These are phyloP conservation scores for Phytophthora pluvialis DNA, from an alignment of 352 stramenopile genomes.

Conservation along the genomic window DNA sequence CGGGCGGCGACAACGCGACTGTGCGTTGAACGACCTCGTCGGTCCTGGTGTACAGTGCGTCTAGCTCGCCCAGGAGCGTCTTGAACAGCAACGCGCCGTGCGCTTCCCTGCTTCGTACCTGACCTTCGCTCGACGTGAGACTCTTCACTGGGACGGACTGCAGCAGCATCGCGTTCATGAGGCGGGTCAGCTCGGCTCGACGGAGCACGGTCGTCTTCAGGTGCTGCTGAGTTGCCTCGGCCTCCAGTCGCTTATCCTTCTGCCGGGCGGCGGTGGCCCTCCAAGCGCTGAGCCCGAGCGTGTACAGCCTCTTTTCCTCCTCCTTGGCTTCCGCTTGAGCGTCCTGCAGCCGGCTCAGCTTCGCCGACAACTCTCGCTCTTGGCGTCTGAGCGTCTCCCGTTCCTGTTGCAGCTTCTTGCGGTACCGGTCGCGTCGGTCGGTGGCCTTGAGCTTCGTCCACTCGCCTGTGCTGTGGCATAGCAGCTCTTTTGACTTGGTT, in stretches of 20 bases:
- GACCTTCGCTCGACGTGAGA: neutral
- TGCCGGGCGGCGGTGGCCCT: slow-evolving; percentile 21
- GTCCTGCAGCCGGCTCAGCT: slow-evolving; percentile 1
- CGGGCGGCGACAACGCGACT: neutral
- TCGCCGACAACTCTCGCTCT: slow-evolving; percentile 13
- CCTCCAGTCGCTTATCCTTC: slow-evolving; percentile 28
- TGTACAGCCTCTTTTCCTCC: slow-evolving; percentile 12
- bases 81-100: slow-evolving; percentile 15
- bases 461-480: neutral
- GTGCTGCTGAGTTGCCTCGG: slow-evolving; percentile 16
- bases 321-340: slow-evolving; percentile 2
- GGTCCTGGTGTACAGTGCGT: slow-evolving; percentile 24
- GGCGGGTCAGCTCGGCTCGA: slow-evolving; percentile 9
- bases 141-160: neutral
- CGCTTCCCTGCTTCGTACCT: neutral
- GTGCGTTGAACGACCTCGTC: slow-evolving; percentile 11
- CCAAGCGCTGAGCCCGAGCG: slow-evolving; percentile 16
- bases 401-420: slow-evolving; percentile 22
- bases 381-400: slow-evolving; percentile 19
- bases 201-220: slow-evolving; percentile 13
- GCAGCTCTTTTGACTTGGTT: neutral
- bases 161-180: slow-evolving; percentile 8
- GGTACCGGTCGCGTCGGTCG: slow-evolving; percentile 16
- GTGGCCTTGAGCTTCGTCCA: slow-evolving; percentile 9
- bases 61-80: slow-evolving; percentile 30